A percentile compares a stretch with the other conserved stretches of the same genome.
phyloP scores from a whole-genome alignment of 2,329 filamentous ascomycete genomes.

The Aspergillus arachidicola region DNA sequence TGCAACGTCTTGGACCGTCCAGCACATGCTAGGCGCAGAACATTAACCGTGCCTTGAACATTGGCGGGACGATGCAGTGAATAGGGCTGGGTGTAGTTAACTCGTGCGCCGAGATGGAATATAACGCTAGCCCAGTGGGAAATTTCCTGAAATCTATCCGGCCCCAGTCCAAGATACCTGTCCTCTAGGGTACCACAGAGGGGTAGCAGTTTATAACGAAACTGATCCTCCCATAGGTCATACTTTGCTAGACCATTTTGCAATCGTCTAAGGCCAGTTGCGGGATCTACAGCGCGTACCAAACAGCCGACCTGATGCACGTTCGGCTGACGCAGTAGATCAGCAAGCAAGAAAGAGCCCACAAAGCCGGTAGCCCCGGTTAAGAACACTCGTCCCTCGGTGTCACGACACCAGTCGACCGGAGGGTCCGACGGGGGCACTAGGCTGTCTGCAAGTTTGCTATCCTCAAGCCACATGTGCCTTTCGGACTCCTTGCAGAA shows the following conservation, averaged over 20 bases:
- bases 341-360: conserved; percentile 71
- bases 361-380: conserved; percentile 86
- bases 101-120: conserved; percentile 74
- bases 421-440: conserved; percentile 8
- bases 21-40: conserved; percentile 66
- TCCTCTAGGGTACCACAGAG: conserved; percentile 65
- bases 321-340: conserved; percentile 61
- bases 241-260: conserved; percentile 14
- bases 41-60: conserved; percentile 72
- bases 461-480: background rate
- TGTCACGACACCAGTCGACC: conserved; percentile 23
- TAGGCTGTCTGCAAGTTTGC: background rate
- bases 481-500: background rate
- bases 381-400: conserved; percentile 60
- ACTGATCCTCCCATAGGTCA: conserved; percentile 9
- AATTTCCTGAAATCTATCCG: conserved; percentile 38
- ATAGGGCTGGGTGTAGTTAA: conserved; percentile 77
- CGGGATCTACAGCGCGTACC: conserved; percentile 64
- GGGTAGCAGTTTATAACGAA: background rate
- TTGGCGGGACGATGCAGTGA: conserved; percentile 68
- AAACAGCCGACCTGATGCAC: conserved; percentile 67
- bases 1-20: conserved; percentile 25
- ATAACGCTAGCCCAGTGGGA: conserved; percentile 66
- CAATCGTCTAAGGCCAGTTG: conserved; percentile 20
- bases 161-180: conserved; percentile 56